A percentile compares a stretch with the other conserved stretches of the same genome.
Conservation (phyloP, 768 basidiomycete species). For the Russula emetica region DNA sequence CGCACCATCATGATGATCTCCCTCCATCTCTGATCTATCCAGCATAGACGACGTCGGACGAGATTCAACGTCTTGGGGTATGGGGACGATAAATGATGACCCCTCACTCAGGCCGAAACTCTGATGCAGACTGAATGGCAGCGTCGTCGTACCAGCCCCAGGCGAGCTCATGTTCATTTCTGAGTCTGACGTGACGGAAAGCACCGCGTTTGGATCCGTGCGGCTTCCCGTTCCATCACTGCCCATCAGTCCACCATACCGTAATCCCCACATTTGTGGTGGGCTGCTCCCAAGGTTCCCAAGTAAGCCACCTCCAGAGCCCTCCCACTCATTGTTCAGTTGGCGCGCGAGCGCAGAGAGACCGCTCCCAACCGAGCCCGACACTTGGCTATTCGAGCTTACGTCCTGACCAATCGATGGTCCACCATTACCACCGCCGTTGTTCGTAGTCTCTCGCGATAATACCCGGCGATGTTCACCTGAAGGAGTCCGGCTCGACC, state of each 20-base stretch:
- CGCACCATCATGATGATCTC: conserved; percentile 41
- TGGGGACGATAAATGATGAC: conserved; percentile 30
- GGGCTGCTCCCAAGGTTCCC: background rate
- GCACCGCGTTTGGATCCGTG: conserved; percentile 27
- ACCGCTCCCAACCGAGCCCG: conserved; percentile 27
- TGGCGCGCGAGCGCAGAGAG: conserved; percentile 41
- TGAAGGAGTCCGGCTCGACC: conserved; percentile 23
- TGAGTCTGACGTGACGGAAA: conserved; percentile 25
- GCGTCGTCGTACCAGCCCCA: conserved; percentile 22
- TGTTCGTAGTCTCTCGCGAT: conserved; percentile 18
- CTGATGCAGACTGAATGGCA: conserved; percentile 34
- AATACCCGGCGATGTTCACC: conserved; percentile 21
- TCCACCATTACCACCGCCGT: background rate
- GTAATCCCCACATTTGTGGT: conserved; percentile 29
- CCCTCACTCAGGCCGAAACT: conserved; percentile 23
- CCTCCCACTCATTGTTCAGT: conserved; percentile 36
- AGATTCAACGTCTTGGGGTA: conserved; percentile 39
- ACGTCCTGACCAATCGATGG: conserved; percentile 32
- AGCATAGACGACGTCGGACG: conserved; percentile 35
- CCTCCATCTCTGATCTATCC: conserved; percentile 30
- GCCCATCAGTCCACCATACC: conserved; percentile 29
- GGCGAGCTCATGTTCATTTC: conserved; percentile 6
- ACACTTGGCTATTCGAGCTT: conserved; percentile 24
- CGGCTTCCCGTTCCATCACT: conserved; percentile 9
- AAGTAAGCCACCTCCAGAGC: background rate